These are phyloP conservation scores for Leptoxyphium fumago DNA, from an alignment of 2,329 filamentous ascomycete species.

Conservation along the genomic window DNA sequence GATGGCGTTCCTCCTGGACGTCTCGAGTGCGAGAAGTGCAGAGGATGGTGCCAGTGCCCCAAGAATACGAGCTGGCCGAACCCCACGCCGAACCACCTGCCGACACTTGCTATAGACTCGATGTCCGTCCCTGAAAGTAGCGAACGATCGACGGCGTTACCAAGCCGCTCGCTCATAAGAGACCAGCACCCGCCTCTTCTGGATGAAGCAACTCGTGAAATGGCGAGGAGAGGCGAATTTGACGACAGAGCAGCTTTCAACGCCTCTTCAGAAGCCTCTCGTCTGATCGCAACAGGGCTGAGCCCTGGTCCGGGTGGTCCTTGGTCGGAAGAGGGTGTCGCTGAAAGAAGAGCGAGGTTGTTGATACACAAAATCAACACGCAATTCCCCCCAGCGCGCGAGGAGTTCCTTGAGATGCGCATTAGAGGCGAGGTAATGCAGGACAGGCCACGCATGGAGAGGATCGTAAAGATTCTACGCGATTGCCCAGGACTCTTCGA, in stretches of 20 bases:
- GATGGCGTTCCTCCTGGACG: too few species aligned
- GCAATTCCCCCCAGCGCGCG: neutral
- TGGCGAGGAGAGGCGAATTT: neutral
- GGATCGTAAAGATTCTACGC: neutral
- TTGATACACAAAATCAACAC: neutral
- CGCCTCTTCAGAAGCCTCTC: neutral
- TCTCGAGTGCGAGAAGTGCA: neutral
- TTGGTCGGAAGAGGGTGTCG: neutral
- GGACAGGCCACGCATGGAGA: neutral
- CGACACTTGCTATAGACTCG: neutral
- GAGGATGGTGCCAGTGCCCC: neutral
- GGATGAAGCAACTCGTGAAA: neutral
- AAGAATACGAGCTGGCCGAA: neutral
- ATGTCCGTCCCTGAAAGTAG: neutral
- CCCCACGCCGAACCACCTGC: neutral
- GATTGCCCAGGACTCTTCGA: neutral
- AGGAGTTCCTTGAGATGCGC: neutral
- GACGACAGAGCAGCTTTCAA: neutral
- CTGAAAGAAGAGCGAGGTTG: neutral
- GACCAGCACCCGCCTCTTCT: neutral
- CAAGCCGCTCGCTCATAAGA: neutral
- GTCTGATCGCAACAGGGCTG: neutral
- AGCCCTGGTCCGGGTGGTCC: neutral
- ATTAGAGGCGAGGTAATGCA: neutral
- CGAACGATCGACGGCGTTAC: neutral